Percentiles rank a stretch among this genome's conserved stretches.
phyloP scores from a whole-genome alignment of 1,284 basidiomycete species.

The Paramarasmius palmivorus region DNA sequence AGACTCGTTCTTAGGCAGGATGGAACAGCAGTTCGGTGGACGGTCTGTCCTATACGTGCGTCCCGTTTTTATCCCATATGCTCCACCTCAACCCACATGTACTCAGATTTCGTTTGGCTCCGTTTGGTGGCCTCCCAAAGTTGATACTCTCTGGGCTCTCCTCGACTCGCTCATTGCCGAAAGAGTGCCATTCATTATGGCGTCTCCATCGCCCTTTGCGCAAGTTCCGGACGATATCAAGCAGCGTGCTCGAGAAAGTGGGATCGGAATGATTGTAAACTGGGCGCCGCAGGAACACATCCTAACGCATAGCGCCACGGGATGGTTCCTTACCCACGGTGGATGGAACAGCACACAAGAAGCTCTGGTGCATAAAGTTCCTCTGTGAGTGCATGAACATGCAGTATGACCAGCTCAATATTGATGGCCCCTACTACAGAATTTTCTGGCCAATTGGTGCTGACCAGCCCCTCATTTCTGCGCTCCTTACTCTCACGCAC shows the following conservation, averaged over 20 bases:
- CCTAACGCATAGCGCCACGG: constrained; percentile 21
- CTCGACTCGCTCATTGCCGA: constrained; percentile 18
- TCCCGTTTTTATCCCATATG: too few species aligned
- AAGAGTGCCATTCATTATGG: constrained; percentile 18
- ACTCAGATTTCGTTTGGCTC: constrained; percentile 26
- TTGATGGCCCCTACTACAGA: background rate
- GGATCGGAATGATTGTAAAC: constrained; percentile 13
- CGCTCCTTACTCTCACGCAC: background rate
- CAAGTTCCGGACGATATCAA: constrained; percentile 8
- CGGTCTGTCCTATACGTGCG: constrained; percentile 20
- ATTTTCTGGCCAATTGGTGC: background rate
- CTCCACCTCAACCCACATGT: too few species aligned
- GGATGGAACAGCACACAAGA: constrained; percentile 18
- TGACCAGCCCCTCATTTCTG: background rate
- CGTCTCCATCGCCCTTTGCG: background rate
- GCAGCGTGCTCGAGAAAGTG: constrained; percentile 16
- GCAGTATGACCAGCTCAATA: background rate
- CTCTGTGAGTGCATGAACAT: background rate
- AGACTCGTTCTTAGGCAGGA: constrained; percentile 17
- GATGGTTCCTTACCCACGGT: too few species aligned
- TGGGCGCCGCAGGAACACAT: constrained; percentile 25
- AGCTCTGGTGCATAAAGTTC: constrained; percentile 8
- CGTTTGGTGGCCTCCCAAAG: constrained; percentile 17
- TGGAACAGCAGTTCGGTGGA: constrained; percentile 16
- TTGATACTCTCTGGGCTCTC: constrained; percentile 19